These are phyloP conservation scores for Fusarium fracticaudum DNA, from an alignment of 2,329 filamentous ascomycete species.

Conservation along the genomic window DNA sequence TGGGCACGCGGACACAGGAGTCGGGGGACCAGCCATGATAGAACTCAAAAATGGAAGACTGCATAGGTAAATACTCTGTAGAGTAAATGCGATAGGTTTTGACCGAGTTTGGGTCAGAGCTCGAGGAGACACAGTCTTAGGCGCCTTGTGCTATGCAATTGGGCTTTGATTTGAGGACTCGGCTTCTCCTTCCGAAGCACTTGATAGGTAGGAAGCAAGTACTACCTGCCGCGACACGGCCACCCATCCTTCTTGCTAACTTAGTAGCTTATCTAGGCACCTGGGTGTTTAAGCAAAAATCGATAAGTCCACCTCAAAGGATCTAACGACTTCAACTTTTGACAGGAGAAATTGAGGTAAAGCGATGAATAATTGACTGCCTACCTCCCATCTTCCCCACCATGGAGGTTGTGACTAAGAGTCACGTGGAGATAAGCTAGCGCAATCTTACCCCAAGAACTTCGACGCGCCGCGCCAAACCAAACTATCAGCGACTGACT, in stretches of 20 bases:
- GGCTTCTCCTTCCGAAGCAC: not conserved
- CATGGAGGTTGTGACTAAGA: not conserved
- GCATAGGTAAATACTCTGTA: not conserved
- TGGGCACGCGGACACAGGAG: conserved; percentile 45
- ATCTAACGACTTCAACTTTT: not conserved
- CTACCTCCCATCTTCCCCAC: not conserved
- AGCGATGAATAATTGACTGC: conserved; percentile 11
- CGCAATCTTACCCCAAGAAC: conserved; percentile 5
- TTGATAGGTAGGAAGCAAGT: not conserved
- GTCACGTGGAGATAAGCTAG: conserved; percentile 32
- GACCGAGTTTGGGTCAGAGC: too few species aligned
- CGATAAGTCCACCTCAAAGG: not conserved
- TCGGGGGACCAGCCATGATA: conserved; percentile 42
- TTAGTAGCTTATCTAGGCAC: too few species aligned
- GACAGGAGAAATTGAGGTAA: conserved; percentile 26
- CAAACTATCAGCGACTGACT: conserved; percentile 20
- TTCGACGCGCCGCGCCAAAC: conserved; percentile 36
- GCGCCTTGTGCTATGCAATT: not conserved
- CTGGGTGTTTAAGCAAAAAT: too few species aligned
- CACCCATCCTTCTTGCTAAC: not conserved
- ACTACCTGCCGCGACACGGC: not conserved
- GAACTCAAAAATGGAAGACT: not conserved
- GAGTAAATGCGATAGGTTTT: not conserved
- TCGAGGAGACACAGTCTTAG: not conserved
- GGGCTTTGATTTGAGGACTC: not conserved